Base-by-base conservation (phyloP, 2,329 filamentous ascomycete genomes). In the Alternaria rosae region DNA sequence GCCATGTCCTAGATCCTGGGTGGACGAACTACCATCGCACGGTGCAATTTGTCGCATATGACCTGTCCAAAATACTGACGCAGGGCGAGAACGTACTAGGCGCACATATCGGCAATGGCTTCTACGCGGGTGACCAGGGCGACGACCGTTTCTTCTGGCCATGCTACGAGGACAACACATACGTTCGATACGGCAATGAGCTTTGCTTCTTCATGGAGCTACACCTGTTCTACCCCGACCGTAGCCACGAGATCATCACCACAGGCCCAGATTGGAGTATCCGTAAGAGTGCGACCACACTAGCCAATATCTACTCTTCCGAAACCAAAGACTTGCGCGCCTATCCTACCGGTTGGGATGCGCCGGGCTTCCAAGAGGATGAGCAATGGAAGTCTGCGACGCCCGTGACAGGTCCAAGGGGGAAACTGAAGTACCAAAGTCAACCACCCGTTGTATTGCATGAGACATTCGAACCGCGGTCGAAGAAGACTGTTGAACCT, bases 81-180 rank as follows among this genome's bases (percentile, higher is more conserved):
- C 44, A 63, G 11, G 78, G 77, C 0, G 71, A 75, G 11, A 81
- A 81, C 38, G 77, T 76, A 2, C 57, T 81, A 9, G 79, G 76
- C 6, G 78, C 78, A 6, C 78, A 81, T 55, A 64, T 83, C 1
- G 68, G 67, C 3, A 83, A 84, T 30, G 82, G 82, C 0, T 84
- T 83, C 66, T 83, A 82, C 43, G 81, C 81, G 8, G 82, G 82
- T 3, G 79, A 81, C 32, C 76, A 81, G 45, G 79, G 79, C 10
- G 57, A 65, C 4, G 78, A 82, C 47, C 76, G 79, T 6, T 82
- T 81, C 69, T 81, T 82, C 66, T 81, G 79, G 80, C 79, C 79
- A 13, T 79, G 76, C 71, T 81, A 81, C 38, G 79, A 82, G 62
- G 79, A 81, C 61, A 81, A 81, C 38, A 81, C 79, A 0, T 81